These are phyloP conservation scores for Nitzschia putrida DNA, from an alignment of 108 stramenopile species.

Conservation along the genomic window DNA sequence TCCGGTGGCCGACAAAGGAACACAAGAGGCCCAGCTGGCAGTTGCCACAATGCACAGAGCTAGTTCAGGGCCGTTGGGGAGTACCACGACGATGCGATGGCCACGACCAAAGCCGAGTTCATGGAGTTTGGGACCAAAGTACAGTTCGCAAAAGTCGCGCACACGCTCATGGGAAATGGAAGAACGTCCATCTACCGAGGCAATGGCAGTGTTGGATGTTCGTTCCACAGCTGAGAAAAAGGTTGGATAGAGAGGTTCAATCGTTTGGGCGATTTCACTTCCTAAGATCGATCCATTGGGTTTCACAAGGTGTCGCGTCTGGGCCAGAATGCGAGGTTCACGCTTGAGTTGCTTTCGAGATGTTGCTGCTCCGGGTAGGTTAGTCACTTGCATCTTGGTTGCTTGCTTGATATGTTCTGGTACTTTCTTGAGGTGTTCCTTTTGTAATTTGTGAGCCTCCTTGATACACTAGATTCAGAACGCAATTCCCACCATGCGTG, in stretches of 20 bases:
- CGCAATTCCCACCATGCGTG: too few relatives aligned
- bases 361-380: too few relatives aligned
- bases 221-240: slow-evolving; percentile 38
- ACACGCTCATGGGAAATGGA: slow-evolving; percentile 41
- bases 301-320: slow-evolving; percentile 49
- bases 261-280: slow-evolving; percentile 33
- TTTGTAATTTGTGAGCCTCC: too few relatives aligned
- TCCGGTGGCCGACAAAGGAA: slow-evolving; percentile 48
- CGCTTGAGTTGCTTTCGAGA: too few relatives aligned
- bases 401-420: too few relatives aligned
- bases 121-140: slow-evolving; percentile 44
- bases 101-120: slow-evolving; percentile 41
- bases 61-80: slow-evolving; percentile 62
- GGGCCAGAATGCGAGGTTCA: too few relatives aligned
- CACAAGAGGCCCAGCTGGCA: slow-evolving; percentile 45
- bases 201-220: slow-evolving; percentile 1
- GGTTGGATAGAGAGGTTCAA: slow-evolving; percentile 42
- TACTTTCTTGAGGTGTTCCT: too few relatives aligned
- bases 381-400: too few relatives aligned
- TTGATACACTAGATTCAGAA: too few relatives aligned
- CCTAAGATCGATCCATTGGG: slow-evolving; percentile 51
- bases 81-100: slow-evolving; percentile 46
- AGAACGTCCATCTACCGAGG: background rate
- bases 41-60: slow-evolving; percentile 45
- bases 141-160: slow-evolving; percentile 33